phyloP scores from a whole-genome alignment of 2,329 filamentous ascomycete genomes.

The Ophiostoma tasmaniense region DNA sequence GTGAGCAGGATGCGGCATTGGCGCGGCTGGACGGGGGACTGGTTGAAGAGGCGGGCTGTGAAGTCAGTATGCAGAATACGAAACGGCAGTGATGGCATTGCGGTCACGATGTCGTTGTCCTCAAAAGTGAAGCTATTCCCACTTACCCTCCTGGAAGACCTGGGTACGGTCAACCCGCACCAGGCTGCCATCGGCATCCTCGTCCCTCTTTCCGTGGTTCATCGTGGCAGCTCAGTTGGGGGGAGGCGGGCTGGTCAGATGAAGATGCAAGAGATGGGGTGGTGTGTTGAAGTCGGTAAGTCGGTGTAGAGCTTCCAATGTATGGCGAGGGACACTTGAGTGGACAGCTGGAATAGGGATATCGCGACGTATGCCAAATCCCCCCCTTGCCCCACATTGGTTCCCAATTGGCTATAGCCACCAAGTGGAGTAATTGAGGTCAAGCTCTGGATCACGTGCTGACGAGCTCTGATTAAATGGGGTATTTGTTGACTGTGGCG shows the following conservation, averaged over 20 bases:
- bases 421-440: neutral
- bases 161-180: slow-evolving; percentile 97
- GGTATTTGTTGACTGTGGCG: neutral
- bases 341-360: slow-evolving; percentile 19
- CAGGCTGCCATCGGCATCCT: slow-evolving; percentile 87
- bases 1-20: slow-evolving; percentile 96
- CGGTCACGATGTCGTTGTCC: neutral
- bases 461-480: neutral
- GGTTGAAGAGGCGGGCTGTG: slow-evolving; percentile 92
- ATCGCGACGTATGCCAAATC: slow-evolving; percentile 22
- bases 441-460: slow-evolving; percentile 11
- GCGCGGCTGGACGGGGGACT: slow-evolving; percentile 89
- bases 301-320: slow-evolving; percentile 8
- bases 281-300: neutral
- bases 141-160: slow-evolving; percentile 92
- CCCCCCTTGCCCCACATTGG: slow-evolving; percentile 20
- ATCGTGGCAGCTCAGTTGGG: slow-evolving; percentile 44
- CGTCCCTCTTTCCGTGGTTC: slow-evolving; percentile 99
- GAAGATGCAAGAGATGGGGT: neutral
- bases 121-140: slow-evolving; percentile 15
- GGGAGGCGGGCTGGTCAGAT: slow-evolving; percentile 6
- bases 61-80: neutral
- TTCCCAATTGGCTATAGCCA: neutral
- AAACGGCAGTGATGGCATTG: neutral
- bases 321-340: slow-evolving; percentile 13